Base-by-base conservation (phyloP, 179 eudicot genomes). In the Beta lomatogona region DNA sequence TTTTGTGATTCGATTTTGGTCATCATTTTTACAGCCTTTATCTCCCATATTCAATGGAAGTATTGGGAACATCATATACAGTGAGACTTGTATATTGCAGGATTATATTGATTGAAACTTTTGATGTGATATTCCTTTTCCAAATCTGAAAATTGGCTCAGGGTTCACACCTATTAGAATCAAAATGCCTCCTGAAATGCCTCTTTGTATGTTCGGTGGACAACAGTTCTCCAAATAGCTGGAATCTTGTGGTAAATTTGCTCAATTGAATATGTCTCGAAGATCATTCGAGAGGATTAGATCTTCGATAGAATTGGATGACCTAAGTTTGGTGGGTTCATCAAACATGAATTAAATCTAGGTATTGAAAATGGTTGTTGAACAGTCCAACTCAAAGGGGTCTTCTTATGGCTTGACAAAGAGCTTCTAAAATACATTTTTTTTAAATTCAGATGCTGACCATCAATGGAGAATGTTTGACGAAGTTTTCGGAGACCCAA, bases 241-340 rank as follows among this genome's bases (percentile, higher is more conserved):
- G 8, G 6, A 28, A 13, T 65, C 31, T 65, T 31, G 12, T 65
- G 57, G 55, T 19, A 71, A 70, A 5, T 71, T 44, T n/a, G 7
- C 13, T 11, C 18, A 13, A 5, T 53, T 14, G 14, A 4, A 36
- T 9, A 69, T 0, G 18, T 69, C 22, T 41, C 50, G 44, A 4
- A 7, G 53, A 19, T n/a, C 2, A 13, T 46, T 45, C 5, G 1
- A 22, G 25, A 22, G 18, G 10, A 9, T 25, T 66, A 28, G 45
- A 28, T 66, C 45, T 48, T 48, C 7, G 53, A 48, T 48, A 48
- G 53, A 28, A 28, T 66, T 28, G 31, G 10, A 28, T 44, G 15
- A 71, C 74, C 22, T 18, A 71, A 44, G 53, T 71, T 71, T 71
- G 74, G 31, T 44, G 74, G 74, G 10, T 71, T 46, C 74, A 71